These are phyloP conservation scores for Calonectria naviculata DNA, from an alignment of 2,329 filamentous ascomycete species.

Conservation along the genomic window DNA sequence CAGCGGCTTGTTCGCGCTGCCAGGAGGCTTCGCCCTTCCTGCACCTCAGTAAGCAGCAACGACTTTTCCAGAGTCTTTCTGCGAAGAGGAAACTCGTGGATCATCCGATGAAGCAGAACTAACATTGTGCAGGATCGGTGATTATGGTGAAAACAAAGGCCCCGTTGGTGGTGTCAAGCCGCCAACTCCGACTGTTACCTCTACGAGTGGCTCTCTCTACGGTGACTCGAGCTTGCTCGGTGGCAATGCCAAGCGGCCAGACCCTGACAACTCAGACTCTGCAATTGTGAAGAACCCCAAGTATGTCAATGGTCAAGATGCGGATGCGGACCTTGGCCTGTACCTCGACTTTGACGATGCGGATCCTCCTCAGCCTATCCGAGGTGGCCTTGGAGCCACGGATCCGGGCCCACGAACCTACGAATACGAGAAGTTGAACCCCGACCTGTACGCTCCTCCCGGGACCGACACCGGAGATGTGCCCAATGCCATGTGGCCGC, in stretches of 20 bases:
- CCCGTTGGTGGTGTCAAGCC: conserved; percentile 53
- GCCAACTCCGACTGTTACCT: conserved; percentile 51
- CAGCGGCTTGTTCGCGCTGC: conserved; percentile 1
- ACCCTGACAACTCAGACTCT: conserved; percentile 48
- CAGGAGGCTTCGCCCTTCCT: not conserved
- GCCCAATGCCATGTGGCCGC: conserved; percentile 11
- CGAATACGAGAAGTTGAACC: conserved; percentile 14
- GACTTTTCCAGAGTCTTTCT: too few species aligned
- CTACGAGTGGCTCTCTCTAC: conserved; percentile 52
- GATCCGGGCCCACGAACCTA: conserved; percentile 15
- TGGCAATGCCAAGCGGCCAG: conserved; percentile 50
- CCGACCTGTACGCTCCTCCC: conserved; percentile 6
- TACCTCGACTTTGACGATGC: conserved; percentile 5
- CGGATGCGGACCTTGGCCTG: conserved; percentile 58
- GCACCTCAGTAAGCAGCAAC: conserved; percentile 15
- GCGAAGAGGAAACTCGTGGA: not conserved
- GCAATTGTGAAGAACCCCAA: conserved; percentile 52
- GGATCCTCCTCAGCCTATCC: conserved; percentile 2
- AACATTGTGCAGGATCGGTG: not conserved
- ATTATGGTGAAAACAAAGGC: conserved; percentile 52
- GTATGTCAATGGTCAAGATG: conserved; percentile 62
- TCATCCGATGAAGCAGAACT: not conserved
- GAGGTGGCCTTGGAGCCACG: conserved; percentile 4
- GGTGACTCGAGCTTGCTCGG: conserved; percentile 53
- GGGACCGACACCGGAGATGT: conserved; percentile 5